Base-by-base conservation (phyloP, 129 eudicot genomes). In the Artemisia tridentata region DNA sequence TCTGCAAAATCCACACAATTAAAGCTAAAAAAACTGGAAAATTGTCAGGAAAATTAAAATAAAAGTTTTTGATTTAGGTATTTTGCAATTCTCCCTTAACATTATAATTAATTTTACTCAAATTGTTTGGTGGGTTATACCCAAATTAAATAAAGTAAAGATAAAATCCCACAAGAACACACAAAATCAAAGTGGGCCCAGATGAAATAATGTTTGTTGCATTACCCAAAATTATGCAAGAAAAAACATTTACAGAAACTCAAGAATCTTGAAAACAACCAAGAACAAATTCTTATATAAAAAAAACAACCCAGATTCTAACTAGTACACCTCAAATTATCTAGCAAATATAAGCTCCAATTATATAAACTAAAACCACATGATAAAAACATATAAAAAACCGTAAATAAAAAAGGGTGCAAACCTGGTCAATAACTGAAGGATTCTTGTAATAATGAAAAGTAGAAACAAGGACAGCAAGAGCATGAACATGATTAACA, bases 401-500 rank as follows among this genome's bases (percentile, higher is more conserved):
- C 58, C 15, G 12, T 23, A 21, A 11, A 11, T 59, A 66, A 14
- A 21, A 46, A 56, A 45, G 18, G 31, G 11, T 12, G 59, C 74
- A 75, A 69, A 89, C 96, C 96, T 86, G 96, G 78, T 89, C 91
- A 72, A 90, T 85, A 68, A 91, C 95, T 55, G 97, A 83, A 27
- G 89, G 91, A 60, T 75, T 79, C 86, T 85, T 90, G 86, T 71
- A 78, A 77, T 80, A 83, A 68, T 87, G 97, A 60, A 90, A 90
- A 68, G 97, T 90, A 0, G 97, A 87, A 62, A 90, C 89, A 53
- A 87, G 81, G 49, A 90, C 83, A 8, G 91, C 95, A 65, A 90
- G 97, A 54, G 97, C 95, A 75, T 87, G 97, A 57, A 87, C 88
- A 84, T 90, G 97, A 77, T 90, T 90, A 52, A 90, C 95, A 68